A percentile compares a stretch with the other conserved stretches of the same genome.
Conservation (phyloP, 2,329 filamentous ascomycete species). For the Botrytis porri region DNA sequence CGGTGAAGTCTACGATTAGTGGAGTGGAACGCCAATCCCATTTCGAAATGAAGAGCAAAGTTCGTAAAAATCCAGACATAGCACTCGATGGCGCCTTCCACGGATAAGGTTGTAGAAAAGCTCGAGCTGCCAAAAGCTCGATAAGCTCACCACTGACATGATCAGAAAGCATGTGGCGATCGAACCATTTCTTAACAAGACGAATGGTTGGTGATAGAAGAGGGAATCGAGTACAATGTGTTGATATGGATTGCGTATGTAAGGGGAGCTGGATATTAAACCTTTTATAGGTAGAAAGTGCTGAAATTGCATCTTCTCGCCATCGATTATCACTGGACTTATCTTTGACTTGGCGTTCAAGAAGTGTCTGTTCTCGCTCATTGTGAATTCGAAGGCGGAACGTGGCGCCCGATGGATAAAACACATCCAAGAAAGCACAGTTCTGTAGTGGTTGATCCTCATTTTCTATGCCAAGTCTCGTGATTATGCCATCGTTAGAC, state of each 20-base stretch:
- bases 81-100: conserved; percentile 75
- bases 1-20: conserved; percentile 73
- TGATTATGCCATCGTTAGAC: conserved; percentile 57
- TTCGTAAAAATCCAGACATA: conserved; percentile 76
- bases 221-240: conserved; percentile 75
- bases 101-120: conserved; percentile 78
- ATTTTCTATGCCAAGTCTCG: conserved; percentile 79
- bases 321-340: conserved; percentile 62
- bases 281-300: conserved; percentile 69
- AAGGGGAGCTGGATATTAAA: conserved; percentile 69
- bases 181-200: conserved; percentile 86
- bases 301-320: conserved; percentile 66
- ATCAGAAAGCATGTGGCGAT: conserved; percentile 71
- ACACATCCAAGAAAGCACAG: conserved; percentile 76
- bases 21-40: conserved; percentile 93
- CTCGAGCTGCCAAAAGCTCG: conserved; percentile 75
- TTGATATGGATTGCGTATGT: conserved; percentile 78
- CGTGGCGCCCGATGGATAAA: conserved; percentile 65
- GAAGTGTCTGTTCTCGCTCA: conserved; percentile 77
- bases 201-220: conserved; percentile 79
- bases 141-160: conserved; percentile 79
- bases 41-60: conserved; percentile 72
- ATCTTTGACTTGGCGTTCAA: conserved; percentile 76
- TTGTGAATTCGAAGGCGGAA: conserved; percentile 88
- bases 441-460: conserved; percentile 67